Evolutionary conservation across 1,284 basidiomycete genomes (phyloP).

Genomic region (Lentinus polychrous): DNA sequence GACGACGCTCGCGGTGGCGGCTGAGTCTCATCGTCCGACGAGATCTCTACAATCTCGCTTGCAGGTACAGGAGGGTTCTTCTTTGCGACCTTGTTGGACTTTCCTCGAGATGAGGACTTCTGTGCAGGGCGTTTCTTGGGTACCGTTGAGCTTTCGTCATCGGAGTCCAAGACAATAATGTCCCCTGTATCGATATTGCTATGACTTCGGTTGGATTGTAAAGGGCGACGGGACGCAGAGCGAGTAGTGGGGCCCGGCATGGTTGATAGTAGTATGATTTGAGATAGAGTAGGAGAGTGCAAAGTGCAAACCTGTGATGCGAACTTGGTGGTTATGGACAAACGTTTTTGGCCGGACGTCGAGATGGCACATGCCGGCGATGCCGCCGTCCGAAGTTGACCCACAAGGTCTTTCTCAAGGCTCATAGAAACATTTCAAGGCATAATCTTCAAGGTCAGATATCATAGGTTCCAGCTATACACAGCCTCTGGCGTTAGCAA

Average conservation of each 20-base stretch:
- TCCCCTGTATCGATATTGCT: constrained; percentile 13
- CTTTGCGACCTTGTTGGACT: neutral
- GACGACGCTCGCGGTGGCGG: constrained; percentile 4
- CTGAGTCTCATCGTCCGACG: constrained; percentile 2
- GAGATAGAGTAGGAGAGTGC: no score
- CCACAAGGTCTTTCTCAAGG: no score
- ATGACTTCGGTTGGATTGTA: neutral
- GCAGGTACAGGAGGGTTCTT: constrained; percentile 4
- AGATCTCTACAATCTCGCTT: constrained; percentile 5
- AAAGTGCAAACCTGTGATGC: no score
- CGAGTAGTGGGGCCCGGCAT: neutral
- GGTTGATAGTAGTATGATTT: no score
- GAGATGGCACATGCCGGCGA: no score
- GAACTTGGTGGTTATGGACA: no score
- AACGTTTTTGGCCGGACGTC: no score
- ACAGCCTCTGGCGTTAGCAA: no score
- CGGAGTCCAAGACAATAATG: constrained; percentile 23
- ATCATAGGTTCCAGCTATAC: no score
- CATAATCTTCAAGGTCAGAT: no score
- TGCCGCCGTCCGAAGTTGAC: no score
- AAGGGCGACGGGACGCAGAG: constrained; percentile 1
- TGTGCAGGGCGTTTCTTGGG: constrained; percentile 3
- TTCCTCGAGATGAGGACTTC: neutral
- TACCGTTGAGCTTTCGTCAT: constrained; percentile 24
- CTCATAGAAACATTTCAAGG: no score